These are phyloP conservation scores for Apiospora arundinis DNA, from an alignment of 2,329 filamentous ascomycete genomes.

Conservation along the genomic window DNA sequence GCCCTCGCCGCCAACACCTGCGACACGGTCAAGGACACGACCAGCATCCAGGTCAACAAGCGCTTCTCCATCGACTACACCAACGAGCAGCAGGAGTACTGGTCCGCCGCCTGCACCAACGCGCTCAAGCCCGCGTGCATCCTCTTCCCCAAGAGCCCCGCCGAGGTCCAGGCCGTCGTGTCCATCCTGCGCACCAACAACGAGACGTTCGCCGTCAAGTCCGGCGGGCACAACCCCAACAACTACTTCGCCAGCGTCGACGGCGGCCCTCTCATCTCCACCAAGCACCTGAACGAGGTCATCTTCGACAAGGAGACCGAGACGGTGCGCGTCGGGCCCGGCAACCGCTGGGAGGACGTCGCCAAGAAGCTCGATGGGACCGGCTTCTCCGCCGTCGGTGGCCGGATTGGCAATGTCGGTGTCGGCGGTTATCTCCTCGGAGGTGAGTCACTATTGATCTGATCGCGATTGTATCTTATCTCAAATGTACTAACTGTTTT, in stretches of 20 bases:
- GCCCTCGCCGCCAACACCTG: conserved; percentile 43
- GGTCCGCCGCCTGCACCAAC: conserved; percentile 49
- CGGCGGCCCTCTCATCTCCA: conserved; percentile 56
- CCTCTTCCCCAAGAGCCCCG: conserved; percentile 51
- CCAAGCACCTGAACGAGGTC: conserved; percentile 50
- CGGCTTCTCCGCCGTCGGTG: conserved; percentile 50
- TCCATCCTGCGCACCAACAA: conserved; percentile 52
- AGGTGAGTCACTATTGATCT: conserved; percentile 45
- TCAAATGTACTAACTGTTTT: background rate
- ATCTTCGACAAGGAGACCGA: conserved; percentile 44
- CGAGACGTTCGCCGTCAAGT: conserved; percentile 60
- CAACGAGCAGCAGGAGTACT: conserved; percentile 49
- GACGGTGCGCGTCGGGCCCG: conserved; percentile 52
- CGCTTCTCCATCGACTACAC: conserved; percentile 43
- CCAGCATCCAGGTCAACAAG: conserved; percentile 42
- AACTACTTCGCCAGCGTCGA: conserved; percentile 57
- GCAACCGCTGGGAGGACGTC: conserved; percentile 51
- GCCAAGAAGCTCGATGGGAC: conserved; percentile 47
- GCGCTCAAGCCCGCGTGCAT: conserved; percentile 54
- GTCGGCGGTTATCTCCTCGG: conserved; percentile 59
- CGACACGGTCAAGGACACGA: conserved; percentile 40
- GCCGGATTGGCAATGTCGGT: conserved; percentile 53
- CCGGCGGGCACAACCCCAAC: conserved; percentile 64
- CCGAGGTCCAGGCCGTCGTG: conserved; percentile 61
- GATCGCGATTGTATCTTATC: background rate